Base-by-base conservation (phyloP, 345 rosid genomes). In the Triadica sebifera region DNA sequence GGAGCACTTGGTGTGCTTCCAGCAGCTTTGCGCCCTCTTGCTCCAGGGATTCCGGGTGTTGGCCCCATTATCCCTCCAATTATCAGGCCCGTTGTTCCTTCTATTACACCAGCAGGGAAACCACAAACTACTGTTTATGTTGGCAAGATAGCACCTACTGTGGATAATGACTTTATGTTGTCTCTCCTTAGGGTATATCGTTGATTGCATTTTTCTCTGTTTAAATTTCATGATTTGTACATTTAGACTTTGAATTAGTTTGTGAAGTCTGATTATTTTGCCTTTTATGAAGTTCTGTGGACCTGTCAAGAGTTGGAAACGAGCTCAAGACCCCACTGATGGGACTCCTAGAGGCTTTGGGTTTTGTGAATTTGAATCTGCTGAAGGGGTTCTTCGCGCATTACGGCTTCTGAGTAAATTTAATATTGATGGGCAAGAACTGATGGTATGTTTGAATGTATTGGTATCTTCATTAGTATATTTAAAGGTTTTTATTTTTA, bases 381-480 rank as follows among this genome's bases (percentile, higher is more conserved):
- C 99, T 62, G 98, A 95, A 83, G 99, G 96, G 67, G 92, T 89
- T 87, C 98, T 95, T 69, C 92, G 97, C 71, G 98, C 98, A 64
- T 77, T 95, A 62, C 98, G 98, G 67, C 82, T 95, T 12, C 91
- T 95, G 72, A 91, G 85, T 78, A 91, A 91, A 91, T 89, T 87
- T 66, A 91, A 82, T 65, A 87, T 95, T 74, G 99, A 95, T 70
- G 97, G 98, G 73, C 98, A 93, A 86, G 97, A 93, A 80, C 80
- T 95, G 72, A 60, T 88, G 96, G 99, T 93, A 91, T 72, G 87
- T 79, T 19, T 76, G 64, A 72, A 74, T 70, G 16, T 8, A 20
- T 62, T 45, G 64, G 25, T 47, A 65, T 58, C 12, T 59, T n/a
- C 12, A 49, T 10, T 34, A 46, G 39, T 41, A 12, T 74, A n/a